These are phyloP conservation scores for Bacidia gigantensis DNA, from an alignment of 495 filamentous ascomycete genomes.

Conservation along the genomic window DNA sequence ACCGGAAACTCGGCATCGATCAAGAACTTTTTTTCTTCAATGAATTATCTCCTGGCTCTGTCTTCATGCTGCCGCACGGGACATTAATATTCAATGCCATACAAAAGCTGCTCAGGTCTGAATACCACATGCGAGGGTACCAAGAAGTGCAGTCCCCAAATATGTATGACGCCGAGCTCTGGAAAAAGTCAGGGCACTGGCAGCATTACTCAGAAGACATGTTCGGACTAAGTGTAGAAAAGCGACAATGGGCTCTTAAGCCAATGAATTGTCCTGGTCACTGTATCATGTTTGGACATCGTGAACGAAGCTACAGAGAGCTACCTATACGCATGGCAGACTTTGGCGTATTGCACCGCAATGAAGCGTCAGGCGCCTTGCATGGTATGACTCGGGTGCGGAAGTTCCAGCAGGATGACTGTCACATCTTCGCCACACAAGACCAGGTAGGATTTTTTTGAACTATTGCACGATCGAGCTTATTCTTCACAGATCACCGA, in stretches of 20 bases:
- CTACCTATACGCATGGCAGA: constrained; percentile 83
- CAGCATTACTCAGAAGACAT: constrained; percentile 93
- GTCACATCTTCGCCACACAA: constrained; percentile 79
- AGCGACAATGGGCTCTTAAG: constrained; percentile 68
- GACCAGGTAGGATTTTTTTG: constrained; percentile 41
- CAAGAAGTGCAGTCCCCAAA: constrained; percentile 92
- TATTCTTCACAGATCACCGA: constrained; percentile 47
- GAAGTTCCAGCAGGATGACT: constrained; percentile 90
- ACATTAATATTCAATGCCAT: constrained; percentile 84
- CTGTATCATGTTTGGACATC: constrained; percentile 61
- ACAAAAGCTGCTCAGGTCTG: constrained; percentile 58
- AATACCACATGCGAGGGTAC: constrained; percentile 91
- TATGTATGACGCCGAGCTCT: constrained; percentile 82
- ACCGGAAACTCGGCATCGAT: constrained; percentile 77
- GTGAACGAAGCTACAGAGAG: constrained; percentile 74
- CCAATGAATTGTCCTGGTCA: constrained; percentile 98
- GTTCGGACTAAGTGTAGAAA: constrained; percentile 86
- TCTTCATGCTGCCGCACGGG: constrained; percentile 87
- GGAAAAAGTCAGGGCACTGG: constrained; percentile 94
- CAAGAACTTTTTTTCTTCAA: constrained; percentile 97
- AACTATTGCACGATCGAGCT: background rate
- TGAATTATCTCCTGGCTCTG: constrained; percentile 78
- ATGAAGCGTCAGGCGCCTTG: constrained; percentile 86
- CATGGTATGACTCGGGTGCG: constrained; percentile 82
- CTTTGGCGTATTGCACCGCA: constrained; percentile 88